These are phyloP conservation scores for Suhomyces yuchorum DNA, from an alignment of 1,139 yeast genomes.

Conservation along the genomic window DNA sequence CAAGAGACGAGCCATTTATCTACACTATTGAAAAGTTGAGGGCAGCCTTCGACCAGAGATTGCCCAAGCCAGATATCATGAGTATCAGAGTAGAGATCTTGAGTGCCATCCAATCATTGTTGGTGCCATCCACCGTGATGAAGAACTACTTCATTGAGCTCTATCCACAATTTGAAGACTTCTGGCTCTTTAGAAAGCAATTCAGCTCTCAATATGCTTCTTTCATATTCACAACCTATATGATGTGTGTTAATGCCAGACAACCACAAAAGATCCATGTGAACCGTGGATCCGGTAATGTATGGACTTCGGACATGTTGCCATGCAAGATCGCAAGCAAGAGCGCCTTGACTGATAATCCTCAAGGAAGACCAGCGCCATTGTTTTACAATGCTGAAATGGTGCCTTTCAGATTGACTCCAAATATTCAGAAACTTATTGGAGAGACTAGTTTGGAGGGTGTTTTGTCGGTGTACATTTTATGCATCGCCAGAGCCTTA, in stretches of 20 bases:
- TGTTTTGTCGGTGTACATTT: constrained; percentile 78
- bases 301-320: constrained; percentile 94
- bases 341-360: constrained; percentile 58
- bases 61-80: constrained; percentile 89
- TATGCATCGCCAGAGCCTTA: constrained; percentile 84
- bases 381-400: constrained; percentile 91
- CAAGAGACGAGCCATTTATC: constrained; percentile 87
- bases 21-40: constrained; percentile 84
- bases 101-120: constrained; percentile 81
- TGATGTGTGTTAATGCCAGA: constrained; percentile 92
- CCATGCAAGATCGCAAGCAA: constrained; percentile 78
- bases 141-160: constrained; percentile 64
- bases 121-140: constrained; percentile 85
- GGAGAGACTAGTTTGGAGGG: constrained; percentile 95
- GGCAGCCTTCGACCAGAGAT: constrained; percentile 89
- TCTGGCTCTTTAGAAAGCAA: constrained; percentile 96
- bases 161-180: constrained; percentile 83
- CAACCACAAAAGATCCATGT: constrained; percentile 93
- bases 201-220: constrained; percentile 97
- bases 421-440: constrained; percentile 89
- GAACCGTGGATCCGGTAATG: constrained; percentile 79
- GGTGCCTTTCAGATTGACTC: constrained; percentile 95
- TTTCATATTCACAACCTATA: constrained; percentile 86
- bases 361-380: constrained; percentile 70
- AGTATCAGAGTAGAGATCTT: constrained; percentile 89